Evolutionary conservation across 208 protist species (phyloP).

Genomic region (Leishmania turanica): DNA sequence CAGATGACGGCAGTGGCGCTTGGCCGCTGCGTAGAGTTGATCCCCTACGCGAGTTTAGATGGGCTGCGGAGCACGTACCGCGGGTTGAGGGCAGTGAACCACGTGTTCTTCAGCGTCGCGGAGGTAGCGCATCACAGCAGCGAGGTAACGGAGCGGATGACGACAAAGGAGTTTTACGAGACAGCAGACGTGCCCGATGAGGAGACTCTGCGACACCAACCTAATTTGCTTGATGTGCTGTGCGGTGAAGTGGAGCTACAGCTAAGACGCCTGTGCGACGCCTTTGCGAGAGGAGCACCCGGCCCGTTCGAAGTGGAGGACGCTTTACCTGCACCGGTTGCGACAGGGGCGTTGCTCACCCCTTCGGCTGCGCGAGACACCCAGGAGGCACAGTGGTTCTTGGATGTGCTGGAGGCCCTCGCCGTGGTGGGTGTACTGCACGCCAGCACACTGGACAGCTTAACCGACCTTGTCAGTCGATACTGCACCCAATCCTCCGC

Average conservation of each 20-base stretch:
- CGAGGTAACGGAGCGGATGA: conserved; percentile 30
- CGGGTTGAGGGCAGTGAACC: conserved; percentile 50
- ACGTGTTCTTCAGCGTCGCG: conserved; percentile 68
- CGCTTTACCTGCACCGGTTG: not conserved
- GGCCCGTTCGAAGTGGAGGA: too few species aligned
- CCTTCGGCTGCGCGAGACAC: not conserved
- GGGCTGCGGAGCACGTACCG: conserved; percentile 54
- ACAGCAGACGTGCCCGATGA: conserved; percentile 10
- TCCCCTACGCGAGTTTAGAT: conserved; percentile 38
- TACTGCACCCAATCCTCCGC: conserved; percentile 5
- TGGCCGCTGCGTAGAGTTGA: conserved; percentile 71
- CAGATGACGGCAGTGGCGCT: conserved; percentile 73
- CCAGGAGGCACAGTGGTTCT: conserved; percentile 13
- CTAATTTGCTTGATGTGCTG: conserved; percentile 78
- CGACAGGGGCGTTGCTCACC: not conserved
- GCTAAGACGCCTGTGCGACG: conserved; percentile 20
- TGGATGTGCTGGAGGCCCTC: conserved; percentile 29
- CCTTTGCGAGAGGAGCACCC: not conserved
- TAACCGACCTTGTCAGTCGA: conserved; percentile 10
- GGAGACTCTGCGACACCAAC: conserved; percentile 55
- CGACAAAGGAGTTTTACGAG: conserved; percentile 29
- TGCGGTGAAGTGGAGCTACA: conserved; percentile 68
- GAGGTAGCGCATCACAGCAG: conserved; percentile 55
- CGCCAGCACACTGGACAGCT: conserved; percentile 19
- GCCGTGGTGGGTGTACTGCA: conserved; percentile 30